These are phyloP conservation scores for Penicillium freii DNA, from an alignment of 2,329 filamentous ascomycete genomes.

Conservation along the genomic window DNA sequence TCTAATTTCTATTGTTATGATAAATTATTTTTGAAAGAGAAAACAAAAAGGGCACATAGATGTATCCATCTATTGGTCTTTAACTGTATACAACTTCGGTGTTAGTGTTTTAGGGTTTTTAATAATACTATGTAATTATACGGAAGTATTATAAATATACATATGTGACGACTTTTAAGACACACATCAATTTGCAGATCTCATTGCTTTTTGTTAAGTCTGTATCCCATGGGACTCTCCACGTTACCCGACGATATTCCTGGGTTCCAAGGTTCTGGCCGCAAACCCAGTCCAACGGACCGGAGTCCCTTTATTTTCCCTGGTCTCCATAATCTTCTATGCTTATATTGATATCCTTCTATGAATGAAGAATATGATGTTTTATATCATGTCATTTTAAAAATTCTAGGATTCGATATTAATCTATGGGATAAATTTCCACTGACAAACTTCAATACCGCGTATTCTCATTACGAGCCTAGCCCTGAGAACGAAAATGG, in stretches of 20 bases:
- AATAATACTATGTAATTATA: too few relatives aligned
- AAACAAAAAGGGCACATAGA: too few relatives aligned
- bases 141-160: too few relatives aligned
- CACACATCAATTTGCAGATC: too few relatives aligned
- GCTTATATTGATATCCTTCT: neutral
- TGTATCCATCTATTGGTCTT: too few relatives aligned
- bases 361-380: neutral
- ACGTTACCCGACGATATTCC: constrained; percentile 15
- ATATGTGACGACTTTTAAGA: too few relatives aligned
- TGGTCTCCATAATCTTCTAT: constrained; percentile 4
- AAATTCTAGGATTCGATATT: neutral
- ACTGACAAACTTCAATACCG: neutral
- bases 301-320: constrained; percentile 17
- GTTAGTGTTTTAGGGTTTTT: too few relatives aligned
- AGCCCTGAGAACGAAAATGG: neutral
- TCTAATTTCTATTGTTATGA: neutral
- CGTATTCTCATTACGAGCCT: neutral
- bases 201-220: too few relatives aligned
- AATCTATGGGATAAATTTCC: neutral
- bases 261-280: constrained; percentile 6
- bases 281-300: constrained; percentile 27
- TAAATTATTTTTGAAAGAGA: too few relatives aligned
- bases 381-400: neutral
- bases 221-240: neutral
- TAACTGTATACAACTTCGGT: too few relatives aligned